Conservation (phyloP, 2,329 filamentous ascomycete species). For the Aspergillus fructus region DNA sequence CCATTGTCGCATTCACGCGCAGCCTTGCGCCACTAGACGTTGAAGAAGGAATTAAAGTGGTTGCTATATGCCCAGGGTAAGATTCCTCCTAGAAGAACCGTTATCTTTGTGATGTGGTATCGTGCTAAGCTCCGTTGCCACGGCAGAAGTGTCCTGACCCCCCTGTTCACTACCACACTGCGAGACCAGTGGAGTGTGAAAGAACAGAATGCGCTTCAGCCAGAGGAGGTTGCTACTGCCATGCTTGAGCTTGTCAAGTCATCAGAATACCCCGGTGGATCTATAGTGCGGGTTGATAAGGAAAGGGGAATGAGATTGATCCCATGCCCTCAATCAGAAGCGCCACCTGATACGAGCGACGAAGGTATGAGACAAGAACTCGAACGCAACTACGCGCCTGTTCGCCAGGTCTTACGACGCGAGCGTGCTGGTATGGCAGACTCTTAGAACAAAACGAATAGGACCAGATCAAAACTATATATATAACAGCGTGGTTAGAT, state of each 20-base stretch:
- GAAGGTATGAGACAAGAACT: neutral
- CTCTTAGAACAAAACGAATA: no score
- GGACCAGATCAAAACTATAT: no score
- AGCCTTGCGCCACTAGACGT: neutral
- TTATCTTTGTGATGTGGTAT: no score
- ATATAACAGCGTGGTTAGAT: no score
- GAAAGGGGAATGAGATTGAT: neutral
- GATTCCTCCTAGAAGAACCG: neutral
- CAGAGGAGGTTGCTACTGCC: conserved; percentile 12
- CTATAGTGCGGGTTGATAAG: neutral
- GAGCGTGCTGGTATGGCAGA: neutral
- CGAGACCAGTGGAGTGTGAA: neutral
- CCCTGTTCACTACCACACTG: neutral
- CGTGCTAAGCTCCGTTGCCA: neutral
- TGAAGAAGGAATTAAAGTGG: conserved; percentile 7
- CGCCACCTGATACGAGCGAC: neutral
- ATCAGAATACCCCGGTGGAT: neutral
- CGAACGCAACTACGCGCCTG: neutral
- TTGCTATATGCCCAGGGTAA: conserved; percentile 8
- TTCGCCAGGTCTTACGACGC: neutral
- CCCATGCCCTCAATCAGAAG: neutral
- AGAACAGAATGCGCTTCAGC: neutral
- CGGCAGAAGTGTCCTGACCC: neutral
- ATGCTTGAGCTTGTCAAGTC: neutral
- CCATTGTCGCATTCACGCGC: conserved; percentile 7